These are phyloP conservation scores for Neonectria hederae DNA, from an alignment of 2,329 filamentous ascomycete species.

Conservation along the genomic window DNA sequence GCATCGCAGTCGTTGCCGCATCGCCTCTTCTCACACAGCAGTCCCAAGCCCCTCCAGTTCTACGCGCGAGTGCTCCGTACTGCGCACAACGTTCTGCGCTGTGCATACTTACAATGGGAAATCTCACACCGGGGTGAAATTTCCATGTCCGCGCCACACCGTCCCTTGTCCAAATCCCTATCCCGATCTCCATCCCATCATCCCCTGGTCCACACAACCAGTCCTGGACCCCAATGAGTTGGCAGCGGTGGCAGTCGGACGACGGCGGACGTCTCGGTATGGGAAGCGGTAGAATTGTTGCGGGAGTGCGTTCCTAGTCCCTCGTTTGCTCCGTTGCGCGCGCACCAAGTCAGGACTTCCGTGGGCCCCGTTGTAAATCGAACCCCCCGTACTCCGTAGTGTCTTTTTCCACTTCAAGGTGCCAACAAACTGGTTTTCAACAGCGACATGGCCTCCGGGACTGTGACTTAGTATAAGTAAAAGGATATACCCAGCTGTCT, in stretches of 20 bases:
- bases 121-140: background rate
- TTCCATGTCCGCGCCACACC: background rate
- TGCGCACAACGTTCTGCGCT: background rate
- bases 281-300: background rate
- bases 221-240: background rate
- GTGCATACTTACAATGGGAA: background rate
- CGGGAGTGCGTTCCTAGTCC: background rate
- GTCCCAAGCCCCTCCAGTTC: background rate
- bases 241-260: conserved; percentile 1
- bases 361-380: background rate
- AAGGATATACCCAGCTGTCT: background rate
- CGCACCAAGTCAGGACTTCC: background rate
- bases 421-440: background rate
- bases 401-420: background rate
- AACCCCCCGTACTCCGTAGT: background rate
- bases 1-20: background rate
- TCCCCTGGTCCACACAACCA: background rate
- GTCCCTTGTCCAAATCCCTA: background rate
- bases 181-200: background rate
- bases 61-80: background rate
- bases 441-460: background rate
- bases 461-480: background rate
- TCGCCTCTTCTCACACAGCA: background rate
- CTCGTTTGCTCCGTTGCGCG: background rate
- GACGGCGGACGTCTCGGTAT: background rate